Evolutionary conservation across 2,329 filamentous ascomycete species (phyloP).

Genomic region (Botrytis medusae): DNA sequence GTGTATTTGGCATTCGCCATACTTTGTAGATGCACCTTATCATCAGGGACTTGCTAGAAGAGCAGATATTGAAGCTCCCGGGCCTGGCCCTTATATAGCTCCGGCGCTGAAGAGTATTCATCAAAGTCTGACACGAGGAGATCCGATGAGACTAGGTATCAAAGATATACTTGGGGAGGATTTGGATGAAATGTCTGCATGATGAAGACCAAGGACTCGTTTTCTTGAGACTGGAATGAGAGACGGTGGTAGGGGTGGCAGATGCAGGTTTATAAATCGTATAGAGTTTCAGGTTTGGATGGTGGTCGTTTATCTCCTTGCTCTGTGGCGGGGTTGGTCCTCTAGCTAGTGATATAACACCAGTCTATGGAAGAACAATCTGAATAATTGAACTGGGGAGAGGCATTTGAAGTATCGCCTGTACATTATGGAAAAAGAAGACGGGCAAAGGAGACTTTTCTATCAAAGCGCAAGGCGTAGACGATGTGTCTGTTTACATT

Average conservation of each 20-base stretch:
- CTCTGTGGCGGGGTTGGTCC: not conserved
- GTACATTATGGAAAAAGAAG: not conserved
- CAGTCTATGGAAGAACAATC: not conserved
- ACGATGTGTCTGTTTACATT: not conserved
- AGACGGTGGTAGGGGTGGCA: not conserved
- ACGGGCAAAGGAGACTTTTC: not conserved
- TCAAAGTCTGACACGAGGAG: not conserved
- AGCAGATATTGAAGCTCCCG: not conserved
- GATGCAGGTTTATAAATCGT: not conserved
- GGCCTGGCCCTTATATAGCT: not conserved
- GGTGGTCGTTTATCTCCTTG: too few relatives aligned
- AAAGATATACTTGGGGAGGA: not conserved
- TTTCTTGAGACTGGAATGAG: too few relatives aligned
- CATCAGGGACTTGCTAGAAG: not conserved
- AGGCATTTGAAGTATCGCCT: not conserved
- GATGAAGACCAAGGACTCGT: not conserved
- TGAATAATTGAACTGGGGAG: not conserved
- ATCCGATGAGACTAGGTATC: not conserved
- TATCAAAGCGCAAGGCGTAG: not conserved
- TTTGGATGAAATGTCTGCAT: not conserved
- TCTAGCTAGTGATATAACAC: too few relatives aligned
- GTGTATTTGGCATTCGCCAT: not conserved
- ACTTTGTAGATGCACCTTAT: not conserved
- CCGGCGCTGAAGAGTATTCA: not conserved
- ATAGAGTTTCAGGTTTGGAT: not conserved